Evolutionary conservation across 768 basidiomycete species (phyloP), one percentile per base, ranked within the genome.

Genomic region (Hericium erinaceus): DNA sequence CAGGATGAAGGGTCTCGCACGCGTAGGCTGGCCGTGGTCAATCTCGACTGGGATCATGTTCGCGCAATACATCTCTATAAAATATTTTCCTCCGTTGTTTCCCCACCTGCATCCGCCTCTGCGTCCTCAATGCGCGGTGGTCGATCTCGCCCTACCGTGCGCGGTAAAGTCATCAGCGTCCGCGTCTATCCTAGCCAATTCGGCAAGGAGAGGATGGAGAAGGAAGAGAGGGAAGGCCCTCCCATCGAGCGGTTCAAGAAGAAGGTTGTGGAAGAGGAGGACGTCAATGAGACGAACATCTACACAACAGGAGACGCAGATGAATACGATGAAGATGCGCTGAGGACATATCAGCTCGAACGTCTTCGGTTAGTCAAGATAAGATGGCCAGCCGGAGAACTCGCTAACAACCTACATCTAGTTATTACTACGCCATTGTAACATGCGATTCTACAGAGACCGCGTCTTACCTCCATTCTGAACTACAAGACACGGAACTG

Each of bases 41-140:
- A 98, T 69, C 80, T 98, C 54, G 97, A 99, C 72, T 99, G 97
- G 97, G 97, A 98, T 69, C 82, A 98, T 71, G 83, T 98, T 53
- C 87, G 88, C 56, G 92, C 95, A 0, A 74, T 74, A 18, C 94
- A 98, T 68, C 75, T 99, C 12, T 97, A 85, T 80, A 92, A 90
- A 72, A 90, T 98, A 39, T 92, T 91, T 72, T 83, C 90, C 16
- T 98, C 95, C 2, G 80, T 94, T 44, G 78, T 95, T 5, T 86
- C 89, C 6, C 70, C 81, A 13, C 72, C 77, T 11, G 79, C 52
- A 2, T 64, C 81, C 5, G 74, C 82, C 13, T 33, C 75, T 16
- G 61, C 60, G 11, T 66, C 64, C 48, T 58, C 65, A 40, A 54
- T 49, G 5, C 13, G 60, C 8, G 33, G 33, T 10, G 33, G 33